Evolutionary conservation across 768 basidiomycete genomes (phyloP), one percentile per base, ranked within the genome.

Genomic region (Collybia mongolica): DNA sequence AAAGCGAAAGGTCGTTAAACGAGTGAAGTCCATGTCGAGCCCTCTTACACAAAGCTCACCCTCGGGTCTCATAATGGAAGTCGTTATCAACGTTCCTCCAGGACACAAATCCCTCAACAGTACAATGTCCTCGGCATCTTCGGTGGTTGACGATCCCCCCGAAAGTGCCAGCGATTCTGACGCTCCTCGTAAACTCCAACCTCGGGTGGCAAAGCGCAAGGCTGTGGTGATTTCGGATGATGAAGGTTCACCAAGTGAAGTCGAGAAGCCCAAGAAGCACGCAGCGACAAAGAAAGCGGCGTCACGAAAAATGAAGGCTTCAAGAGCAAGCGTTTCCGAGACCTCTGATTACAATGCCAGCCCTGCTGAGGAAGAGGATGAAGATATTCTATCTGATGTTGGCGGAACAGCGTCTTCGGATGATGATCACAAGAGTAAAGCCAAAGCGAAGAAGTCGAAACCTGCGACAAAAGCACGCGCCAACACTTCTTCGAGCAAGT

Each of bases 181-280:
- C n/a, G 59, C 44, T 0, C 62, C 63, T 26, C 65, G 60, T 45
- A 65, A 72, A 52, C 72, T 74, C 35, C 59, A 66, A 51, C 73
- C 74, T 36, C 75, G 80, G 5, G 64, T 65, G 11, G 64, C 67
- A 7, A 52, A 67, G 7, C 74, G 70, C 56, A 72, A 66, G 51
- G 59, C 73, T 4, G 67, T 81, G 32, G 53, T 83, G 19, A 80
- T 80, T 0, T 84, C 86, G 37, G 81, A 82, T 32, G 80, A 77
- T 5, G 76, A 74, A 2, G 76, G 66, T 17, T 43, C 54, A 6
- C 61, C 52, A n/a, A 62, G 48, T 6, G 63, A 67, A 15, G 60
- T 56, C n/a, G 64, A 61, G 24, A 62, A 64, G n/a, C 53, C 53
- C 20, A 68, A 39, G 56, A 67, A 39, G 41, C 46, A 15, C 58